Evolutionary conservation across 2,329 filamentous ascomycete species (phyloP).

Genomic region (Alternaria arbusti): DNA sequence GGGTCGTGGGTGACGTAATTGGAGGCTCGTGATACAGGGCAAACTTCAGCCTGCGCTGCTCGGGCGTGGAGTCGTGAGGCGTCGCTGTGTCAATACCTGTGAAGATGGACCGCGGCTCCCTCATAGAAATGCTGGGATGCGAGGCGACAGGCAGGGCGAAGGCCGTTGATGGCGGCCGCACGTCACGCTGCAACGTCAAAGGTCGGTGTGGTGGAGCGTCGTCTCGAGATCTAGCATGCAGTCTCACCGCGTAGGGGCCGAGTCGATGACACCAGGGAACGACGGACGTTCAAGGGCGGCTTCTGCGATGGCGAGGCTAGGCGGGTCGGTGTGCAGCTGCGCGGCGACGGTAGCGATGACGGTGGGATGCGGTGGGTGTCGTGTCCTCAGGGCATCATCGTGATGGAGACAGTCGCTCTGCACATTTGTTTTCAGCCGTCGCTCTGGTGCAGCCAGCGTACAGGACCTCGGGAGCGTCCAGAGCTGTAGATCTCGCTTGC

Average conservation of each 20-base stretch:
- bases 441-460: neutral
- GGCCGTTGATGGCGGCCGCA: slow-evolving; percentile 19
- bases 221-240: slow-evolving; percentile 4
- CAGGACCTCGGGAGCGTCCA: neutral
- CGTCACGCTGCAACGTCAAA: slow-evolving; percentile 11
- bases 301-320: neutral
- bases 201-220: slow-evolving; percentile 12
- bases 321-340: neutral
- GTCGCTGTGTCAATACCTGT: slow-evolving; percentile 20
- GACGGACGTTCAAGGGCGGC: neutral
- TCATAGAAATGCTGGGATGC: slow-evolving; percentile 15
- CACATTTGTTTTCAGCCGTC: neutral
- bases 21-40: slow-evolving; percentile 4
- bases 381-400: slow-evolving; percentile 1
- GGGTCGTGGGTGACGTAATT: neutral
- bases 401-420: neutral
- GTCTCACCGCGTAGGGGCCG: slow-evolving; percentile 1
- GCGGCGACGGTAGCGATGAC: neutral
- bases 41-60: neutral
- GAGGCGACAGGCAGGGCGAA: slow-evolving; percentile 5
- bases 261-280: neutral
- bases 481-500: slow-evolving; percentile 1
- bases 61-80: slow-evolving; percentile 7
- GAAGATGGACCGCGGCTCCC: slow-evolving; percentile 24
- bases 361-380: neutral